These are phyloP conservation scores for Candida germanica DNA, from an alignment of 805 yeast species.

Conservation along the genomic window DNA sequence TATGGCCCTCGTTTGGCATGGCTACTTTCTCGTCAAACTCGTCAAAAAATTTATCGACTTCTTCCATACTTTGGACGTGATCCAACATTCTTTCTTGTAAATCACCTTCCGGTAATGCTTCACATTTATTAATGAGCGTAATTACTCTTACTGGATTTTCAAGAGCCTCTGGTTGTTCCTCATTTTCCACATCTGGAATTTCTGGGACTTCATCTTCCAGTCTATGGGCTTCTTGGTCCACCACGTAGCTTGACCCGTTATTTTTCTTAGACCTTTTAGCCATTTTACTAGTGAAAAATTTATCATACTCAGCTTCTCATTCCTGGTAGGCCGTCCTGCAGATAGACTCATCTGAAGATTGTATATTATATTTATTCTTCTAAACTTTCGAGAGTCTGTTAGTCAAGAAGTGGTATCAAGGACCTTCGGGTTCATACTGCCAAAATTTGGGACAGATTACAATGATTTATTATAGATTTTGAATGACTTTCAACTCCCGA, in stretches of 20 bases:
- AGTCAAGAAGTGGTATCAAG: too few species aligned
- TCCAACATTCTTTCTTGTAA: conserved; percentile 49
- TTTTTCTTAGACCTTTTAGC: conserved; percentile 10
- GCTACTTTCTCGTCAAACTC: conserved; percentile 50
- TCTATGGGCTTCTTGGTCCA: conserved; percentile 6
- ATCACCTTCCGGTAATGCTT: conserved; percentile 35
- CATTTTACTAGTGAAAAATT: not conserved
- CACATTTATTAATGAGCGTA: conserved; percentile 34
- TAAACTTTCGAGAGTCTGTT: too few species aligned
- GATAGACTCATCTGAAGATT: too few species aligned
- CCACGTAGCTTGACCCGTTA: conserved; percentile 11
- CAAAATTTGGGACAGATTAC: too few species aligned
- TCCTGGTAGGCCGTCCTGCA: too few species aligned
- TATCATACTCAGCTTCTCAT: not conserved
- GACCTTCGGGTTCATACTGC: too few species aligned
- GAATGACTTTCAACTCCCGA: too few species aligned
- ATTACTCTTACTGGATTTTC: conserved; percentile 48
- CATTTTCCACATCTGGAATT: conserved; percentile 1
- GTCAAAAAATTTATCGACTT: conserved; percentile 51
- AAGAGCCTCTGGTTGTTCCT: conserved; percentile 25
- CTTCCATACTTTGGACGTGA: conserved; percentile 44
- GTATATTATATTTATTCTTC: too few species aligned
- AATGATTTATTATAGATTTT: too few species aligned
- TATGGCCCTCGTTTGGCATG: conserved; percentile 51
- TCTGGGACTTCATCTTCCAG: conserved; percentile 1